Base-by-base conservation (phyloP, 2,329 filamentous ascomycete genomes). In the Colletotrichum noveboracense region DNA sequence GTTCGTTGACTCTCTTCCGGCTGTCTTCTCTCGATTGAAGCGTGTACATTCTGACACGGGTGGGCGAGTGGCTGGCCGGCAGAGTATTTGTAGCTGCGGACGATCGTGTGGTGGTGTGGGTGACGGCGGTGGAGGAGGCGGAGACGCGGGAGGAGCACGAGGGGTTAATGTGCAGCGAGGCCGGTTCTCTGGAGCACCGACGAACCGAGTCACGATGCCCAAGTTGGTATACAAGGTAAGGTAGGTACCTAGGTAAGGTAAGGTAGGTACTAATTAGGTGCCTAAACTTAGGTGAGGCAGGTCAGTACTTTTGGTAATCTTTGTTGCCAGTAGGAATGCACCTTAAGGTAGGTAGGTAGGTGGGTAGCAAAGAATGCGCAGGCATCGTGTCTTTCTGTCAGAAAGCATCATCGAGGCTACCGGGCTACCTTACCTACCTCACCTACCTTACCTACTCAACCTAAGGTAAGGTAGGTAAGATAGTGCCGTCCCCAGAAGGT, bases 151-250 rank as follows among this genome's bases (percentile, higher is more conserved):
- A 55, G 64, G 64, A 58, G 66, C 18, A 60, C n/a, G 71, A 61
- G 55, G 72, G 69, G 72, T 66, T 55, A 75, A 71, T 66, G 61
- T 55, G 48, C 32, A 71, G 72, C 72, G 72, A 72, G 67, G 26
- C 68, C 55, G 71, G 71, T 68, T 74, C 58, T 71, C 64, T 69
- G 52, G 71, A 74, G 66, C 26, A 69, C 67, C 71, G 71, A 70
- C 34, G 24, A 60, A 32, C 71, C 71, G 66, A 71, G 60, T 68
- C 34, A 26, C 32, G 48, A 34, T 26, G 58, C 38, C 18, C 36
- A 43, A 43, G 36, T 48, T n/a, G 18, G 18, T 48, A 48, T 21
- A 18, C 8, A 43, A 43, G 36, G 16, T 43, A 43, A 18, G 36
- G 5, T 43, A 43, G 36, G 36, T 38, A 18, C 24, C 24, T 24